Evolutionary conservation across 257 asterid species (phyloP), one percentile per base, ranked within the genome.

Genomic region (Ligustrum vulgare): DNA sequence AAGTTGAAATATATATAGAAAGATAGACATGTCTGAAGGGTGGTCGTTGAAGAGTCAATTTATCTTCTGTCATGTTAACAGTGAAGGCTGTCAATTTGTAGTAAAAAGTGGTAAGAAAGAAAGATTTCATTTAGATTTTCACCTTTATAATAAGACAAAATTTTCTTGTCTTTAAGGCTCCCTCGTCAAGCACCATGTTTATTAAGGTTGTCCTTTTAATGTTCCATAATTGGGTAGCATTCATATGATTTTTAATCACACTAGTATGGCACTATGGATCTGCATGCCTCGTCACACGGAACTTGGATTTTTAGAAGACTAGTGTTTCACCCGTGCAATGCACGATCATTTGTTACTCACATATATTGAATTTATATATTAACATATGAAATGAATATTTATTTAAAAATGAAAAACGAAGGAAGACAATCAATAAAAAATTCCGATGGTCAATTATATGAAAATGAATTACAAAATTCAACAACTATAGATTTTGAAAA

Each of bases 41-140:
- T 28, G 31, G 31, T 1, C 0, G 85, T 68, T 84, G 87, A 60
- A 37, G 83, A 85, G 93, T 92, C 96, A 83, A 86, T 84, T 71
- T 78, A 83, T 85, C 82, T 83, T 83, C 2, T n/a, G n/a, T n/a
- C 10, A 6, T 28, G 31, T 28, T 28, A 0, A 0, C 1, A 0
- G 31, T 28, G 31, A 28, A 28, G 31, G 4, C 6, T 54, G n/a
- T 75, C 91, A 86, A 54, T 45, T 54, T 54, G 10, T 18, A n/a
- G 63, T 54, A 16, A 80, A 78, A 83, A 69, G 84, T 82, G 75
- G 67, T 75, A 78, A 58, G 76, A 78, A 77, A 77, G 84, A 69
- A 68, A 77, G 28, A 85, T 87, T 76, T 54, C 63, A 54, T 78
- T 72, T 82, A 87, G 90, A 89, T 90, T 73, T 69, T 76, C 79